phyloP scores from a whole-genome alignment of 2,329 filamentous ascomycete species.

The Penicillium frequentans region DNA sequence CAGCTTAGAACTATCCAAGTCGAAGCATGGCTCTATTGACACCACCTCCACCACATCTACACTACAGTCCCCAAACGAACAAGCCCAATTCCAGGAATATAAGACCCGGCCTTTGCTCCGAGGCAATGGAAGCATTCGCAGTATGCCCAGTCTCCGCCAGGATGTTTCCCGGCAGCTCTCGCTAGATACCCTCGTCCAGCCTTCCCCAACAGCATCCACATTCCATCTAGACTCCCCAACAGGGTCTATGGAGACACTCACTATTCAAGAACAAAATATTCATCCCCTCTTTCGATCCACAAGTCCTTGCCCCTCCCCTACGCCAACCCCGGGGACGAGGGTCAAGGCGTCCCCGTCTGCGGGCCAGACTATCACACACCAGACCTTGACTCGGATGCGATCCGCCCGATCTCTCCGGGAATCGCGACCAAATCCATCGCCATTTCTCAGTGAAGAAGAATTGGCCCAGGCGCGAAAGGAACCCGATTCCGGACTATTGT shows the following conservation, averaged over 20 bases:
- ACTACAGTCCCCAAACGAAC: conserved; percentile 8
- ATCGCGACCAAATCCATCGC: conserved; percentile 9
- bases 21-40: conserved; percentile 26
- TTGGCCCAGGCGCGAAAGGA: conserved; percentile 1
- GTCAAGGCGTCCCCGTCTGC: conserved; percentile 57
- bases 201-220: conserved; percentile 24
- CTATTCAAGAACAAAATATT: conserved; percentile 52
- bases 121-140: conserved; percentile 17
- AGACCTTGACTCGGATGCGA: conserved; percentile 38
- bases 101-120: conserved; percentile 15
- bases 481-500: conserved; percentile 10
- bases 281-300: conserved; percentile 59
- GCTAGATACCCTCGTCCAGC: conserved; percentile 25
- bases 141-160: conserved; percentile 22
- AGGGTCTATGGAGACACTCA: conserved; percentile 20
- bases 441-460: conserved; percentile 3
- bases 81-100: not conserved
- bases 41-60: conserved; percentile 14
- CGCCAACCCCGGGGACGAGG: conserved; percentile 53
- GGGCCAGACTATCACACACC: conserved; percentile 51
- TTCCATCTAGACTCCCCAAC: conserved; percentile 15
- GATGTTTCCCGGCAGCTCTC: conserved; percentile 23
- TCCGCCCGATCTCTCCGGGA: conserved; percentile 35
- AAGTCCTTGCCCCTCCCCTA: conserved; percentile 54
- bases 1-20: conserved; percentile 22